Percentiles rank a stretch among this genome's conserved stretches.
Conservation (phyloP, 2,329 filamentous ascomycete species). For the Verruconis gallopava region DNA sequence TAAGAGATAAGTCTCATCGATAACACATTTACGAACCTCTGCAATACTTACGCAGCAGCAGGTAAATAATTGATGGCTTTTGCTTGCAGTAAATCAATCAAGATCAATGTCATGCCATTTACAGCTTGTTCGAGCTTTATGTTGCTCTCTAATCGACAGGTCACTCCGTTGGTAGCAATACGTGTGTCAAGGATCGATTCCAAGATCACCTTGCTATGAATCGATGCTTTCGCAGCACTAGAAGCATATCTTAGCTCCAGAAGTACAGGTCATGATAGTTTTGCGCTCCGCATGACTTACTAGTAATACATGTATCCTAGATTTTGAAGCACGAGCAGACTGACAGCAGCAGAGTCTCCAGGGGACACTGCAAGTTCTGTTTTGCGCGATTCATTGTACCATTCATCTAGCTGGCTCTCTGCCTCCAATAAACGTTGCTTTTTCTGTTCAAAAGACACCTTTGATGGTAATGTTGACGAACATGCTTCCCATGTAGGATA, state of each 20-base stretch:
- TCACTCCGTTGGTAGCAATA: no score
- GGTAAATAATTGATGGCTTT: background rate
- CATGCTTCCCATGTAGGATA: background rate
- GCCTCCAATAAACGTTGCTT: no score
- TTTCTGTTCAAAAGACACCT: no score
- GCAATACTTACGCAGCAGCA: background rate
- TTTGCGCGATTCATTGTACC: no score
- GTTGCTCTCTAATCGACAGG: no score
- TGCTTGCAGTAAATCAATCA: background rate
- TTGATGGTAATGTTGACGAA: no score
- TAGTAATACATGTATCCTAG: background rate
- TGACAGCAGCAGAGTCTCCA: no score
- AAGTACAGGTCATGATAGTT: no score
- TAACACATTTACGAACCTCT: background rate
- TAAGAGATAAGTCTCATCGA: background rate
- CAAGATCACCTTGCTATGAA: background rate
- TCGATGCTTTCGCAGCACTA: background rate
- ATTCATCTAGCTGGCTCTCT: no score
- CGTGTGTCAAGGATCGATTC: no score
- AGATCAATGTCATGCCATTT: background rate
- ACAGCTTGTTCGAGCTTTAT: background rate
- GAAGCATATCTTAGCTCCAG: no score
- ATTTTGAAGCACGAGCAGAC: background rate
- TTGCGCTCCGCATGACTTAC: background rate
- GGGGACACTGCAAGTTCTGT: no score